Evolutionary conservation across 495 filamentous ascomycete genomes (phyloP).

Genomic region (Aspergillus incahuasiensis): DNA sequence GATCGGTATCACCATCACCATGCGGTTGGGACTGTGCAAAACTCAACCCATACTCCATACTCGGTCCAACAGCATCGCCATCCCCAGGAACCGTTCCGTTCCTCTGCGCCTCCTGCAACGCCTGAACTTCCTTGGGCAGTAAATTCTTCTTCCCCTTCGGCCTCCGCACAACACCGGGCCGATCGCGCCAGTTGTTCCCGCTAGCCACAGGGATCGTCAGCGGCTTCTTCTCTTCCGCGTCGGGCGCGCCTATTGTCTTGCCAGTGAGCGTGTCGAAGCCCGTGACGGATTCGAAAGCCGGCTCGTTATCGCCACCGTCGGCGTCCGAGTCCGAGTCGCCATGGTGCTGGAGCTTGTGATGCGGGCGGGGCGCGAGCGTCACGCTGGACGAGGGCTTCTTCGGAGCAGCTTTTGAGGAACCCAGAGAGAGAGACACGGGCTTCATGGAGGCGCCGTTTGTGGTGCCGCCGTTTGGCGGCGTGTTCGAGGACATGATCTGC

Average conservation of each 20-base stretch:
- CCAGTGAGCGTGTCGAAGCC: conserved; percentile 57
- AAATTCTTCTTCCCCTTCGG: conserved; percentile 47
- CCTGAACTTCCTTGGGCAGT: conserved; percentile 49
- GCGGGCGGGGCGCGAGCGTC: conserved; percentile 34
- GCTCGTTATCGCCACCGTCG: conserved; percentile 24
- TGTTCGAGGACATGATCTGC: conserved; percentile 8
- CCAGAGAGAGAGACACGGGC: conserved; percentile 30
- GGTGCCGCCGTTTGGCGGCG: conserved; percentile 11
- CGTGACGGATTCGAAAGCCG: conserved; percentile 48
- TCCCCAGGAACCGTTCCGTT: conserved; percentile 27
- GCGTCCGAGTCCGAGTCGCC: conserved; percentile 46
- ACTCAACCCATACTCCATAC: conserved; percentile 43
- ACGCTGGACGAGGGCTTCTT: conserved; percentile 33
- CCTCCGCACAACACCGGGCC: conserved; percentile 40
- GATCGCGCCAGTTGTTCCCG: conserved; percentile 70
- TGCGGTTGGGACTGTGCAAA: conserved; percentile 28
- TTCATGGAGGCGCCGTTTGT: conserved; percentile 15
- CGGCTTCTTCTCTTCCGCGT: conserved; percentile 37
- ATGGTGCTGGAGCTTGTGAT: conserved; percentile 31
- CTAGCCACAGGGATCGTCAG: conserved; percentile 62
- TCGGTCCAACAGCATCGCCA: conserved; percentile 36
- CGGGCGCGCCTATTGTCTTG: conserved; percentile 43
- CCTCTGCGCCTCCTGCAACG: conserved; percentile 35
- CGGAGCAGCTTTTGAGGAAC: conserved; percentile 17
- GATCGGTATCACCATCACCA: conserved; percentile 19